phyloP scores from a whole-genome alignment of 1,284 basidiomycete species.

The Apiotrichum laibachii region DNA sequence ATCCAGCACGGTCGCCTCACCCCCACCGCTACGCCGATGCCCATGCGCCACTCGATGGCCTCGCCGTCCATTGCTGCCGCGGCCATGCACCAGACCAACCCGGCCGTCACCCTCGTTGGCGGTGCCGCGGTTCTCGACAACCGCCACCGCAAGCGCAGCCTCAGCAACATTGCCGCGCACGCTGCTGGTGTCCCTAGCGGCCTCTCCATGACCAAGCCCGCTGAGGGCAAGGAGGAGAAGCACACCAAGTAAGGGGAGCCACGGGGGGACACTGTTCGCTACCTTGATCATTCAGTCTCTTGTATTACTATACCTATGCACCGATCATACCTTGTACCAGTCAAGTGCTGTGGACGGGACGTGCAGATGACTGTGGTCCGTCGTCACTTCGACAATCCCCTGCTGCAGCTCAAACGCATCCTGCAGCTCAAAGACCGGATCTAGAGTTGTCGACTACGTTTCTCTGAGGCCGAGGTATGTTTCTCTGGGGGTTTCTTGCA shows the following conservation, averaged over 20 bases:
- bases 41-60: slow-evolving; percentile 29
- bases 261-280: no score
- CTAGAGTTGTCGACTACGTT: no score
- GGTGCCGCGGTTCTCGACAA: slow-evolving; percentile 34
- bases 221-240: not conserved
- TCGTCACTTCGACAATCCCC: no score
- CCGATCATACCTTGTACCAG: no score
- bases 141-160: slow-evolving; percentile 28
- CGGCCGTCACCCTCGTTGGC: slow-evolving; percentile 16
- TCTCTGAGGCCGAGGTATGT: no score
- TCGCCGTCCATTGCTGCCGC: slow-evolving; percentile 15
- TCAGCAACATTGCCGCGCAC: slow-evolving; percentile 11
- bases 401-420: no score
- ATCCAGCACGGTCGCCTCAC: slow-evolving; percentile 36
- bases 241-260: not conserved
- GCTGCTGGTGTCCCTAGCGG: not conserved
- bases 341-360: no score
- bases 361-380: no score
- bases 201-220: not conserved
- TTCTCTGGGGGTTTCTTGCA: no score
- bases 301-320: no score
- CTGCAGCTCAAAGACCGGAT: no score
- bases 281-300: no score
- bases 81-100: slow-evolving; percentile 20
- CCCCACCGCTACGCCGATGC: slow-evolving; percentile 36